Percentiles rank a stretch among this genome's conserved stretches.
Evolutionary conservation across 129 eudicot genomes (phyloP).

Genomic region (Artemisia tridentata): DNA sequence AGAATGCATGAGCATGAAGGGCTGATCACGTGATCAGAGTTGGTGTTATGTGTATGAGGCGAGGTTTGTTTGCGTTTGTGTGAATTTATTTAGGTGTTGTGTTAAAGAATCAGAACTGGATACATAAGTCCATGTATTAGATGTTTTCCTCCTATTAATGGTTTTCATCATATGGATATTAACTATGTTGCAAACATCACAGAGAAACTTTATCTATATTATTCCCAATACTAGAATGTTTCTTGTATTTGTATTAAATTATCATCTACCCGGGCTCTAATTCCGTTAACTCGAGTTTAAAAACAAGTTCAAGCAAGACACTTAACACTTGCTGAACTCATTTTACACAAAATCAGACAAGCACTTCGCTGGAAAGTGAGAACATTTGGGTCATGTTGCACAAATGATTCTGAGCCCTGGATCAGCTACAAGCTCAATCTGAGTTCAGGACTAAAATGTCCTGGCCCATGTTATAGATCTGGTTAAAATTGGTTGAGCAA

Average conservation of each 20-base stretch:
- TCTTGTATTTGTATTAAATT: neutral
- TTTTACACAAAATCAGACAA: no score
- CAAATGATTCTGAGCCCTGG: no score
- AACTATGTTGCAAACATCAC: neutral
- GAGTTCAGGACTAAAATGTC: no score
- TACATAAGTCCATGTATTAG: conserved; percentile 12
- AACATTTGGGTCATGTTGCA: no score
- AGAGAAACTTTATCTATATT: neutral
- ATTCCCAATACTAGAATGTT: neutral
- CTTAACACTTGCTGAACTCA: no score
- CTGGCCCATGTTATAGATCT: no score
- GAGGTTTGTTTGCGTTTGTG: conserved; percentile 16
- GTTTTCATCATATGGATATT: conserved; percentile 14
- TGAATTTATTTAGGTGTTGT: conserved; percentile 19
- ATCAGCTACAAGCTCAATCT: no score
- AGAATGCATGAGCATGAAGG: conserved; percentile 20
- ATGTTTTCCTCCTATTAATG: conserved; percentile 6
- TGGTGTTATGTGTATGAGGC: conserved; percentile 11
- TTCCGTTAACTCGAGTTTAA: neutral
- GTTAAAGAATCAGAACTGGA: conserved; percentile 25
- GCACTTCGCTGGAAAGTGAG: no score
- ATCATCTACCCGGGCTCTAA: neutral
- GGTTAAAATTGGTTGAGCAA: no score
- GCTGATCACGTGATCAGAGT: neutral
- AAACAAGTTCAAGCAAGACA: neutral